These are phyloP conservation scores for Macrolepiota dolichaula DNA, from an alignment of 768 basidiomycete genomes.

Conservation along the genomic window DNA sequence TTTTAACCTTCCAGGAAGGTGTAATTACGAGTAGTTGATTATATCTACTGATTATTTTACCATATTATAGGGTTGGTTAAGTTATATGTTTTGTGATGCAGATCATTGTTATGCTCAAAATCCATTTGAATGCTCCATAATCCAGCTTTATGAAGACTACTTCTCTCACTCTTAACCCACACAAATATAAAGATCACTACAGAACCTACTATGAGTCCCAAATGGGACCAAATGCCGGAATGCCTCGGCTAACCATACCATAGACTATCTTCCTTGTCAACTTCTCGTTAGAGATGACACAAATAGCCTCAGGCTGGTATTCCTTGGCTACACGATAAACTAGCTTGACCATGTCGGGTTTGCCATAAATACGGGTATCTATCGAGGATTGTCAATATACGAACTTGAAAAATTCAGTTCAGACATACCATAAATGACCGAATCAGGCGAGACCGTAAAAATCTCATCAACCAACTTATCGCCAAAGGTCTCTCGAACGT, in stretches of 20 bases:
- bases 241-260: slow-evolving; percentile 20
- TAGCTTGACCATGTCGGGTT: slow-evolving; percentile 37
- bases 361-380: slow-evolving; percentile 34
- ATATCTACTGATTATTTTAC: too few species aligned
- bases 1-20: too few species aligned
- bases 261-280: slow-evolving; percentile 32
- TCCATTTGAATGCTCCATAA: too few species aligned
- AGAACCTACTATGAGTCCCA: slow-evolving; percentile 32
- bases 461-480: slow-evolving; percentile 35
- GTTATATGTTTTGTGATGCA: too few species aligned
- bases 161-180: too few species aligned
- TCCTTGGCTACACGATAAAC: slow-evolving; percentile 34
- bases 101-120: too few species aligned
- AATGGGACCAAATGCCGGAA: slow-evolving; percentile 39
- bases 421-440: slow-evolving; percentile 27
- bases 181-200: neutral
- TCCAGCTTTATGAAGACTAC: too few species aligned
- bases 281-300: slow-evolving; percentile 38
- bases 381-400: neutral
- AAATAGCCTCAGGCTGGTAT: slow-evolving; percentile 37
- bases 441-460: slow-evolving; percentile 34
- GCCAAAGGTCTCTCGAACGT: slow-evolving; percentile 24
- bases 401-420: neutral
- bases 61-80: too few species aligned
- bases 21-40: too few species aligned